These are phyloP conservation scores for Picochlorum costavermella DNA, from an alignment of 139 green algal genomes.

Conservation along the genomic window DNA sequence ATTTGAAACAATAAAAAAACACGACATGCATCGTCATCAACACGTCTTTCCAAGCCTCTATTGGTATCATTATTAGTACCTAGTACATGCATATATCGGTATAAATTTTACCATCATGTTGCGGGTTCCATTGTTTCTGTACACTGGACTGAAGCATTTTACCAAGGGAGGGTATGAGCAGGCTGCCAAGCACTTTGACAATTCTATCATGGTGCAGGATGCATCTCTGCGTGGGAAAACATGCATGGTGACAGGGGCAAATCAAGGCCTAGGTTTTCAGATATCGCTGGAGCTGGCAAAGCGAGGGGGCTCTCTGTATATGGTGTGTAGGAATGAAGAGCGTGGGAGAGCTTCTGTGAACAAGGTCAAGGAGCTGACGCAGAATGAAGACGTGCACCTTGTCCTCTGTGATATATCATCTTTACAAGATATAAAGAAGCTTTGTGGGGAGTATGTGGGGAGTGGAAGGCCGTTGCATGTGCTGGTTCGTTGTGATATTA, in stretches of 20 bases:
- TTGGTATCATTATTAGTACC: not conserved
- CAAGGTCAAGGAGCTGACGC: conserved; percentile 24
- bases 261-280: conserved; percentile 51
- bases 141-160: conserved; percentile 41
- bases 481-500: conserved; percentile 17
- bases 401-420: conserved; percentile 52
- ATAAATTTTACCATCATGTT: not conserved
- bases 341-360: conserved; percentile 35
- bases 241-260: conserved; percentile 55
- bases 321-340: conserved; percentile 52
- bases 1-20: too few species aligned
- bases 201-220: conserved; percentile 24
- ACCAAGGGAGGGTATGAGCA: conserved; percentile 36
- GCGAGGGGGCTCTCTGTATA: conserved; percentile 40
- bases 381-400: conserved; percentile 51
- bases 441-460: conserved; percentile 35
- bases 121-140: conserved; percentile 13
- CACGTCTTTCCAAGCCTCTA: not conserved
- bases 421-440: conserved; percentile 30
- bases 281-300: conserved; percentile 34
- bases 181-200: conserved; percentile 37
- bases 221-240: conserved; percentile 34
- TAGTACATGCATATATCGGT: too few species aligned
- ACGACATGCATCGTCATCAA: not conserved
- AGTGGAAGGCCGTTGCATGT: conserved; percentile 31